Percentiles rank a stretch among this genome's conserved stretches.
Conservation (phyloP, 805 yeast genomes). For the Sugiyamaella boreocaroliniensis region DNA sequence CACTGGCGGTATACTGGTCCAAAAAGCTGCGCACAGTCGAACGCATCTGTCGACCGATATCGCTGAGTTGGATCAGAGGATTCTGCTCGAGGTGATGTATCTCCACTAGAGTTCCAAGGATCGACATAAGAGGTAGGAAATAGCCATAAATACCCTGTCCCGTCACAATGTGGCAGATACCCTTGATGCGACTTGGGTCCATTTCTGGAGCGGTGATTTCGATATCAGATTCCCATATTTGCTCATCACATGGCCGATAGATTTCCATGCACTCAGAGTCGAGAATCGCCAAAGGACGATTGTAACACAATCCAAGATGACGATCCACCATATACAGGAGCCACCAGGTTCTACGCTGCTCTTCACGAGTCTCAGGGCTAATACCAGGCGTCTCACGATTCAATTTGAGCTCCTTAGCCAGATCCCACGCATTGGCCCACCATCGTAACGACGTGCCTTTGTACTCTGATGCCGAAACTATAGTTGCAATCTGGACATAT, state of each 20-base stretch:
- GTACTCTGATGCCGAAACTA: slow-evolving; percentile 30
- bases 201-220: slow-evolving; percentile 27
- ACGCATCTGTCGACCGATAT: slow-evolving; percentile 16
- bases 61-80: slow-evolving; percentile 19
- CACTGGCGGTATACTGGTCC: slow-evolving; percentile 18
- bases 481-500: slow-evolving; percentile 28
- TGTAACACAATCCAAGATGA: slow-evolving; percentile 35
- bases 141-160: slow-evolving; percentile 36
- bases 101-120: slow-evolving; percentile 30
- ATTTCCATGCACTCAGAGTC: slow-evolving; percentile 31
- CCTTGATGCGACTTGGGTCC: slow-evolving; percentile 27
- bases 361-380: slow-evolving; percentile 32
- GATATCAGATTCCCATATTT: slow-evolving; percentile 28
- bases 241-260: slow-evolving; percentile 33
- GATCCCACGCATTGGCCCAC: slow-evolving; percentile 30
- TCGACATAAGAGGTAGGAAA: slow-evolving; percentile 31
- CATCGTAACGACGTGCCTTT: slow-evolving; percentile 29
- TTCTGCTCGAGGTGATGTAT: slow-evolving; percentile 23
- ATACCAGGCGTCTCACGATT: slow-evolving; percentile 22
- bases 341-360: slow-evolving; percentile 39
- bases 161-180: slow-evolving; percentile 25
- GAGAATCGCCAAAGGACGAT: slow-evolving; percentile 28
- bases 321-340: slow-evolving; percentile 36
- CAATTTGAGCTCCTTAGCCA: slow-evolving; percentile 28
- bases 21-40: slow-evolving; percentile 11